Percentiles rank a stretch among this genome's conserved stretches.
Conservation (phyloP, 495 filamentous ascomycete genomes). For the Trichoderma erinaceum region DNA sequence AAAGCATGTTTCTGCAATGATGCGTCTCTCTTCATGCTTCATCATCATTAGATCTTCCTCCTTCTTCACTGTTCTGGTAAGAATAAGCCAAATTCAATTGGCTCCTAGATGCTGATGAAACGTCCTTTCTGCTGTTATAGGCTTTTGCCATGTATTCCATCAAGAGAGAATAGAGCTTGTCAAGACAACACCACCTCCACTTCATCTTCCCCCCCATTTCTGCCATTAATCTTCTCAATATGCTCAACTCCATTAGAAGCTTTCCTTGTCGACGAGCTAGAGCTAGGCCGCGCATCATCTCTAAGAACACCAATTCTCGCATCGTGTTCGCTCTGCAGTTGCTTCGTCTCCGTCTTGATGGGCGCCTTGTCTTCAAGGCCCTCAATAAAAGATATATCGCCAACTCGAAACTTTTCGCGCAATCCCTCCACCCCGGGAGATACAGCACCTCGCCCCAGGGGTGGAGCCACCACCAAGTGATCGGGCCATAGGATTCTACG, state of each 20-base stretch:
- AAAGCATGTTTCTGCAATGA: no score
- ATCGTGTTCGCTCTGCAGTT: constrained; percentile 17
- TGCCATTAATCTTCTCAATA: neutral
- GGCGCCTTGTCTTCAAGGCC: constrained; percentile 18
- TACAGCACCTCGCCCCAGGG: neutral
- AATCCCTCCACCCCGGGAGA: neutral
- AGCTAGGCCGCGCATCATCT: neutral
- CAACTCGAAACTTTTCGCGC: constrained; percentile 16
- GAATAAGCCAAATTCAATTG: no score
- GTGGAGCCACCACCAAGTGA: neutral
- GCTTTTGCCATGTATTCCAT: no score
- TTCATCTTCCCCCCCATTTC: neutral
- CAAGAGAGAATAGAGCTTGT: no score
- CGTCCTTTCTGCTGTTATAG: no score
- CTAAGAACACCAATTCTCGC: constrained; percentile 4
- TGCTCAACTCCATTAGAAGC: neutral
- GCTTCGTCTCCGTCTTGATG: constrained; percentile 16
- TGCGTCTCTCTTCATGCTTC: no score
- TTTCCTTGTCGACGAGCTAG: neutral
- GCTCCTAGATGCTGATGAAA: no score
- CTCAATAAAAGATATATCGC: constrained; percentile 8
- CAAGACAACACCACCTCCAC: neutral
- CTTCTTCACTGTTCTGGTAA: no score
- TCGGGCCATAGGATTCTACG: constrained; percentile 20
- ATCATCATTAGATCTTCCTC: no score